These are phyloP conservation scores for Phytophthora sp. DNA, from an alignment of 352 stramenopile species.

Conservation along the genomic window DNA sequence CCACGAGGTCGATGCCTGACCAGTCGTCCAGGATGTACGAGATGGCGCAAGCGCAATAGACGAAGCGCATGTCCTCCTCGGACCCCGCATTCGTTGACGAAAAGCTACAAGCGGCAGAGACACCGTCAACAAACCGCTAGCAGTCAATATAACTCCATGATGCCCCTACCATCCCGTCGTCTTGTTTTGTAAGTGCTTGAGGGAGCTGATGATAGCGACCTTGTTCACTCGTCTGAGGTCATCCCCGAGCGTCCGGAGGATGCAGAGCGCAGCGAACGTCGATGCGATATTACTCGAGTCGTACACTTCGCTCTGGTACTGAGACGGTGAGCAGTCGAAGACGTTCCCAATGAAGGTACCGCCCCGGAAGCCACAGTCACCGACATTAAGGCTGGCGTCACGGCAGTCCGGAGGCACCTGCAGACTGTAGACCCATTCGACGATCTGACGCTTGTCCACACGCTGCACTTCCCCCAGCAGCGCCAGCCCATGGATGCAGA, in stretches of 20 bases:
- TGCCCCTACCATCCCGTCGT: constrained; percentile 60
- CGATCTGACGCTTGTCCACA: constrained; percentile 69
- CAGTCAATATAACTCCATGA: too few relatives aligned
- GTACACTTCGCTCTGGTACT: constrained; percentile 78
- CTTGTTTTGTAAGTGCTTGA: constrained; percentile 81
- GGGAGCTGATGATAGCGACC: constrained; percentile 56
- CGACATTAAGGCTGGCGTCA: constrained; percentile 68
- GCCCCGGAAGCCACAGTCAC: constrained; percentile 80
- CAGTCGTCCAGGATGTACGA: constrained; percentile 89
- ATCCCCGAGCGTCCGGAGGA: constrained; percentile 86
- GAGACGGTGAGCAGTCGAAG: constrained; percentile 49
- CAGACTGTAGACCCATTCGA: constrained; percentile 89
- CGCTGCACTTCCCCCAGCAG: constrained; percentile 80
- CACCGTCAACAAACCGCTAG: neutral
- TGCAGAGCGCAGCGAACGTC: constrained; percentile 85
- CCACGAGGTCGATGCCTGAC: constrained; percentile 68
- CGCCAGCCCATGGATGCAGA: constrained; percentile 84
- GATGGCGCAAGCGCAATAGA: constrained; percentile 89
- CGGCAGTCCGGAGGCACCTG: constrained; percentile 76
- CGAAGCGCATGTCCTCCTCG: constrained; percentile 90
- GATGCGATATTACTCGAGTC: constrained; percentile 88
- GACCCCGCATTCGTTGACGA: constrained; percentile 69
- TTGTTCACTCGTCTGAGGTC: constrained; percentile 83
- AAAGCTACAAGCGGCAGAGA: constrained; percentile 55
- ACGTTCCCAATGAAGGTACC: constrained; percentile 68